Conservation (phyloP, 257 asterid genomes). For the Euphrasia confusa region DNA sequence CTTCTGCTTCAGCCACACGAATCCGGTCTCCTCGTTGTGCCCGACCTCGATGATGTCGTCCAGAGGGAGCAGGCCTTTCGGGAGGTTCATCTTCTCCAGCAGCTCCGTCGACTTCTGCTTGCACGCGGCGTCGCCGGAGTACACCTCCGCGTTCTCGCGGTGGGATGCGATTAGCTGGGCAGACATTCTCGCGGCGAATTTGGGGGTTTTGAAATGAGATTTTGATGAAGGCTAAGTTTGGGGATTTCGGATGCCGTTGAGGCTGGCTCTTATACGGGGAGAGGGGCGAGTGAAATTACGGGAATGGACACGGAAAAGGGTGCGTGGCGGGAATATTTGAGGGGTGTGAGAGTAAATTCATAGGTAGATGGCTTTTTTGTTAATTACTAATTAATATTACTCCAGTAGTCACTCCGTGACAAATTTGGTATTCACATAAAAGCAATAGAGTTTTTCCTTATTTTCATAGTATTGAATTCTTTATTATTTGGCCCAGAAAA, state of each 20-base stretch:
- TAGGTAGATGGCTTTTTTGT: slow-evolving; percentile 18
- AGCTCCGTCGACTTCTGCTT: slow-evolving; percentile 55
- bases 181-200: slow-evolving; percentile 30
- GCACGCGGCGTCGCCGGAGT: slow-evolving; percentile 49
- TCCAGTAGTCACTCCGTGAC: no score
- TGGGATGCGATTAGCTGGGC: slow-evolving; percentile 35
- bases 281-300: slow-evolving; percentile 18
- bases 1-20: slow-evolving; percentile 70
- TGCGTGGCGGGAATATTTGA: slow-evolving; percentile 9
- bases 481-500: no score
- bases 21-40: slow-evolving; percentile 50
- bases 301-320: not conserved
- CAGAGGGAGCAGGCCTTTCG: slow-evolving; percentile 60
- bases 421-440: no score
- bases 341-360: slow-evolving; percentile 5
- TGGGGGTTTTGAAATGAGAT: not conserved
- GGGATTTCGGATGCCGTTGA: slow-evolving; percentile 8
- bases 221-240: not conserved
- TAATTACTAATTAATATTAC: not conserved
- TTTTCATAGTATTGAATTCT: no score
- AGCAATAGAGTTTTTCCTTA: no score
- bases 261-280: not conserved
- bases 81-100: slow-evolving; percentile 49
- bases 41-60: slow-evolving; percentile 58
- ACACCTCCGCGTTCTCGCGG: slow-evolving; percentile 54